Percentiles rank a stretch among this genome's conserved stretches.
phyloP scores from a whole-genome alignment of 2,329 filamentous ascomycete species.

The Hirsutella thompsonii region DNA sequence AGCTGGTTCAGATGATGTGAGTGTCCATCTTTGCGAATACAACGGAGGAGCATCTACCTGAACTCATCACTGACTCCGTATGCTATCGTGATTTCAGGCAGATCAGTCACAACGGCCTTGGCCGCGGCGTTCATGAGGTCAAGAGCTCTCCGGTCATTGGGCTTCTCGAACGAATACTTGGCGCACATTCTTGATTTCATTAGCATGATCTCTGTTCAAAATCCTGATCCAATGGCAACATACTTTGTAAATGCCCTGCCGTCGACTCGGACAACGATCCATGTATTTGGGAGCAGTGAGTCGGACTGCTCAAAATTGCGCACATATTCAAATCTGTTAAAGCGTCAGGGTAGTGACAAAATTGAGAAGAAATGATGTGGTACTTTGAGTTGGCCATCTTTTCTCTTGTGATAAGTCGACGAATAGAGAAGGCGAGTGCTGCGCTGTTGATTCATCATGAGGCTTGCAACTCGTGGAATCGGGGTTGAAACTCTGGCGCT shows the following conservation, averaged over 20 bases:
- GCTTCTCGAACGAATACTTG: constrained; percentile 78
- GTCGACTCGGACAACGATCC: constrained; percentile 90
- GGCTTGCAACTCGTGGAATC: too few relatives aligned
- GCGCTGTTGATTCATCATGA: too few relatives aligned
- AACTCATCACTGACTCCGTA: constrained; percentile 96
- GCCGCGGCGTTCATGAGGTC: constrained; percentile 93
- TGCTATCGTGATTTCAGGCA: constrained; percentile 75
- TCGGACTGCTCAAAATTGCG: constrained; percentile 78
- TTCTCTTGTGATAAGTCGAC: too few relatives aligned
- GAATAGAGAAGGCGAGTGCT: too few relatives aligned
- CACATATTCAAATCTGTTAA: constrained; percentile 78
- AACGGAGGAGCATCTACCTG: constrained; percentile 34
- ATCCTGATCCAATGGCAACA: constrained; percentile 3
- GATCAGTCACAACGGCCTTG: constrained; percentile 66
- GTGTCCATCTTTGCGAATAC: neutral
- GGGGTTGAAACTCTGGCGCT: too few relatives aligned
- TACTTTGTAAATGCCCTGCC: constrained; percentile 93
- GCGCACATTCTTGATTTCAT: constrained; percentile 56
- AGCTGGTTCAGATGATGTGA: constrained; percentile 44
- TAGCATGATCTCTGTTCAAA: neutral
- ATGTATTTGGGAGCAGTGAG: constrained; percentile 73
- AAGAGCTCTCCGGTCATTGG: constrained; percentile 77
- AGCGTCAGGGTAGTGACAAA: neutral
- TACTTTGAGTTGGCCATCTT: constrained; percentile 45
- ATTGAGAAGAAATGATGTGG: neutral